Conservation (phyloP, 73 alveolate species). For the Paramecium octaurelia region DNA sequence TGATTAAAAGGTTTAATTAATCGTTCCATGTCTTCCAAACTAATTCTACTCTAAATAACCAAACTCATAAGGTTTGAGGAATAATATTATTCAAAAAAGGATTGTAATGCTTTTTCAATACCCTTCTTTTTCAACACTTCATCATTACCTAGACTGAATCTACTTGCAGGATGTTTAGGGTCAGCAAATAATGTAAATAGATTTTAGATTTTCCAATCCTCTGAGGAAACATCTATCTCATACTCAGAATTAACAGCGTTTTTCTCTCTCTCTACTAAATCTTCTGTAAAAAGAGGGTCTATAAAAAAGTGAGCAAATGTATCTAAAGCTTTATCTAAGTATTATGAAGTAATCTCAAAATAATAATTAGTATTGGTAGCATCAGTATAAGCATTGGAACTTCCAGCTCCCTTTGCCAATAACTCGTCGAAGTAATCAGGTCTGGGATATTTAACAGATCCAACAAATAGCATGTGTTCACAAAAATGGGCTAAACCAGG, state of each 20-base stretch:
- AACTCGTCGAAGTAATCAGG: constrained; percentile 32
- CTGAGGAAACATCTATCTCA: constrained; percentile 27
- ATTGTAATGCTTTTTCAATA: background rate
- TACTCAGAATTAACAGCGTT: constrained; percentile 61
- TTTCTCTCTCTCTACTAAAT: constrained; percentile 22
- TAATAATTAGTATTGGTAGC: constrained; percentile 55
- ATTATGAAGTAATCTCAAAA: constrained; percentile 26
- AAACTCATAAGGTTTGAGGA: constrained; percentile 10
- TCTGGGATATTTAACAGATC: constrained; percentile 40
- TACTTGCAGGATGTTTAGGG: constrained; percentile 39
- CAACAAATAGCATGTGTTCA: constrained; percentile 70
- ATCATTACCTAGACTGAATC: constrained; percentile 21
- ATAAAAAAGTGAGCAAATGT: constrained; percentile 49
- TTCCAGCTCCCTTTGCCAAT: constrained; percentile 48
- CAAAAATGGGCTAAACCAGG: constrained; percentile 78
- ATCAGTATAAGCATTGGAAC: constrained; percentile 55
- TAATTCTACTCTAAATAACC: background rate
- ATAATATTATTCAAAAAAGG: background rate
- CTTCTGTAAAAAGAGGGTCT: constrained; percentile 60
- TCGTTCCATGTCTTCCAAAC: background rate
- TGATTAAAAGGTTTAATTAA: constrained; percentile 15
- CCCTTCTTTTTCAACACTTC: background rate
- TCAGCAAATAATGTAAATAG: background rate
- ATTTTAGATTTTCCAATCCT: constrained; percentile 34
- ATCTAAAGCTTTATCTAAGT: constrained; percentile 21